Evolutionary conservation across 306 rosid genomes (phyloP).

Genomic region (Glycyrrhiza uralensis): DNA sequence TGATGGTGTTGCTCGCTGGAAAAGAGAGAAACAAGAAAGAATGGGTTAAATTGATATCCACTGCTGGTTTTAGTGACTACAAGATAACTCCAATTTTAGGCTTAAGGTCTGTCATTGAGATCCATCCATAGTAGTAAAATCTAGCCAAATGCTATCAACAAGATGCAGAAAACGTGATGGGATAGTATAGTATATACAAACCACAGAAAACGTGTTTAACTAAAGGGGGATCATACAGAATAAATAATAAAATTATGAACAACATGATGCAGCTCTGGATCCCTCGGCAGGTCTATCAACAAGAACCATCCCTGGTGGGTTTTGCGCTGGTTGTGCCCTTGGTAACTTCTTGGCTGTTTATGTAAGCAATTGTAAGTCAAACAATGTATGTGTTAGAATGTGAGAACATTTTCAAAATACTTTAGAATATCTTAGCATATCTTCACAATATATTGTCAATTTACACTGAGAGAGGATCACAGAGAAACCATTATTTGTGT

Average conservation of each 20-base stretch:
- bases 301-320: slow-evolving; percentile 64
- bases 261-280: slow-evolving; percentile 55
- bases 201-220: slow-evolving; percentile 31
- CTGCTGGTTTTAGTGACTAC: no score
- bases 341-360: slow-evolving; percentile 60
- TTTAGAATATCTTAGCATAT: background rate
- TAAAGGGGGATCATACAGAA: background rate
- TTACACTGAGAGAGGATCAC: background rate
- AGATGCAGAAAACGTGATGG: no score
- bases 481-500: background rate
- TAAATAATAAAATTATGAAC: slow-evolving; percentile 42
- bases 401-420: background rate
- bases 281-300: slow-evolving; percentile 58
- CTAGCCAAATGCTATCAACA: no score
- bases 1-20: no score
- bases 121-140: no score
- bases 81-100: no score
- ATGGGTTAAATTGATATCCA: no score
- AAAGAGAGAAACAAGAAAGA: no score
- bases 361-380: slow-evolving; percentile 19
- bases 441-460: background rate
- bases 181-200: slow-evolving; percentile 26
- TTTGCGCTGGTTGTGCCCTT: slow-evolving; percentile 59
- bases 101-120: no score
- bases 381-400: background rate